Base-by-base conservation (phyloP, 768 basidiomycete species). In the Agaricus blazei region DNA sequence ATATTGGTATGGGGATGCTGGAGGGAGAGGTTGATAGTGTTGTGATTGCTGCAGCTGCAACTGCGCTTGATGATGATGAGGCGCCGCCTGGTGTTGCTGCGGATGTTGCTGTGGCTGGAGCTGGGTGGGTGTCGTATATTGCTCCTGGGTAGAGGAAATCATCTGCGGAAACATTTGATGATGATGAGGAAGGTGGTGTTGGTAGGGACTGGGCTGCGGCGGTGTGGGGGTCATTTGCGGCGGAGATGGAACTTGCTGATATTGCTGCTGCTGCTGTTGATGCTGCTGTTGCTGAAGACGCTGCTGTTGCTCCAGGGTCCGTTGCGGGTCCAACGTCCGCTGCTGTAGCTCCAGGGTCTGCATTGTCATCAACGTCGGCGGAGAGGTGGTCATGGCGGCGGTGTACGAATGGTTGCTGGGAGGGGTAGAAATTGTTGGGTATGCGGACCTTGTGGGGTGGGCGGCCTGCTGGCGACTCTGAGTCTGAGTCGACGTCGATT, bases 401-500 rank as follows among this genome's bases (percentile, higher is more conserved):
- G 52, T 57, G 47, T 58, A 59, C 14, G 58, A 53, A 6, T 54
- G 50, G 7, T 27, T 45, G 51, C 37, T 54, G 43, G 43, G 37
- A 31, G 59, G 69, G 54, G 54, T 73, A 74, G 58, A 69, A 74
- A 41, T 59, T 56, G 52, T 69, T 67, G 1, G 68, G 60, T 45
- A 72, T 61, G 54, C 69, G 69, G 46, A 70, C 58, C 60, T 69
- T 69, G n/a, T 56, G 46, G 15, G 62, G 41, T 27, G 31, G n/a
- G 37, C 48, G 45, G 6, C 56, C 59, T 4, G 34, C 11, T 34
- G 54, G 52, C 1, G 59, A 15, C 2, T 59, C 40, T 19, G 59
- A 15, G 5, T 52, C 54, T 3, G 34, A 34, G 2, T 34, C 34
- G 34, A 34, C 11, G 9, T 65, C 66, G 3, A 65, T 29, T 4